Evolutionary conservation across 2,329 filamentous ascomycete genomes (phyloP).

Genomic region (Sporothrix inflata): DNA sequence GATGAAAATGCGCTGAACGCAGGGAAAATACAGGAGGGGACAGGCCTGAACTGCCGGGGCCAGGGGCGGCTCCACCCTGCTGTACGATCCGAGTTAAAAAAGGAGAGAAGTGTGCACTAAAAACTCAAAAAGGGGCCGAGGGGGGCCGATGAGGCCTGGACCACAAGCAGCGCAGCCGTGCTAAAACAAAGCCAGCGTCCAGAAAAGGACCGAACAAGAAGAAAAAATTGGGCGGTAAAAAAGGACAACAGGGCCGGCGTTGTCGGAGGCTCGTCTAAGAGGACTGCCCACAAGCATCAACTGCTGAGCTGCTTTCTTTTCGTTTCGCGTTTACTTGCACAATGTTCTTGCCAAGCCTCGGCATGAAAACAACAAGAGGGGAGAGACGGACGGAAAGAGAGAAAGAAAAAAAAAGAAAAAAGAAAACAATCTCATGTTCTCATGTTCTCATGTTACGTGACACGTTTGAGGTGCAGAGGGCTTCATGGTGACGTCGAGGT

Average conservation of each 20-base stretch:
- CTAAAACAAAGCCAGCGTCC: neutral
- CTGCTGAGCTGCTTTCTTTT: neutral
- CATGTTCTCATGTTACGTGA: neutral
- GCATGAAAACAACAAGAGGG: neutral
- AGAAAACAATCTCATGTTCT: too few species aligned
- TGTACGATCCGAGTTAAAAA: neutral
- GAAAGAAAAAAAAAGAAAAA: neutral
- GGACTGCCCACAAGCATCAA: neutral
- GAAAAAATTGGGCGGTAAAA: neutral
- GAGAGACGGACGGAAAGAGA: too few species aligned
- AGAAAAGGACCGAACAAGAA: constrained; percentile 2
- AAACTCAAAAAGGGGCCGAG: neutral
- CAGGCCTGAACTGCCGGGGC: neutral
- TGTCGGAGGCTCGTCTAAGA: neutral
- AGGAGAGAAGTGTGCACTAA: neutral
- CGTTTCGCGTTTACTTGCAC: too few species aligned
- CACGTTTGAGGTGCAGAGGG: neutral
- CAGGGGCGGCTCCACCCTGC: neutral
- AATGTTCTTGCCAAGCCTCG: neutral
- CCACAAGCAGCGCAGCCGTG: neutral
- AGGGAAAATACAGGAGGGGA: neutral
- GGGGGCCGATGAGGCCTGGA: too few species aligned
- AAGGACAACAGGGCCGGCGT: neutral
- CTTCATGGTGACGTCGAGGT: neutral
- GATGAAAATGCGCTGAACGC: neutral